Base-by-base conservation (phyloP, 306 rosid genomes). In the Phaseolus lunatus region DNA sequence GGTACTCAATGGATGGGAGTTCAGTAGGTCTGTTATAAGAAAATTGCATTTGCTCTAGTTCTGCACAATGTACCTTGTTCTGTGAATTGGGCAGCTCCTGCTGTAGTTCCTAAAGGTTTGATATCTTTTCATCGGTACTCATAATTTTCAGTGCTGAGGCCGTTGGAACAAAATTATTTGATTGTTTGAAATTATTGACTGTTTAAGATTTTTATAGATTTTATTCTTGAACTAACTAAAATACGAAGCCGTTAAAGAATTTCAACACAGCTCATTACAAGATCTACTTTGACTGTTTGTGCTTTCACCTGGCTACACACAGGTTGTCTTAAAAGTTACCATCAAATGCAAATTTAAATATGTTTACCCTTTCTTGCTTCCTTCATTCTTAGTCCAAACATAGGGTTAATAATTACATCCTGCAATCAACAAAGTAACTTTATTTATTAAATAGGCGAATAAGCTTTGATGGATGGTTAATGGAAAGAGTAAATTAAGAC, bases 121-220 rank as follows among this genome's bases (percentile, higher is more conserved):
- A 19, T 49, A 56, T 50, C 33, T 29, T 16, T 58, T 43, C 61
- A 31, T 10, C 12, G n/a, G 63, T 54, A 26, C 47, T 39, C 19
- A 18, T 23, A 73, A 14, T 53, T 64, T 82, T 76, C 22, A 35
- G 53, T 72, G 57, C 19, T 72, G 52, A 64, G 62, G 27, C 29
- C 54, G 9, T 54, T 31, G 62, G 50, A 52, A 33, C 70, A 45
- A 67, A 45, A 33, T 26, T 72, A 41, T 44, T 54, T 31, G 80
- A 15, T 47, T 16, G 53, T 66, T 57, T 20, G 70, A 45, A 73
- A 35, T 35, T 67, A 44, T n/a, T 67, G 3, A 49, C 24, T 10
- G 61, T n/a, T 70, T 62, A 43, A 19, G 16, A 20, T 58, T 58
- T 73, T n/a, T 70, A 62, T 27, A 19, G 16, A 20, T 58, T 58